Conservation (phyloP, 2,329 filamentous ascomycete genomes). For the Exophiala lecanii-corni region DNA sequence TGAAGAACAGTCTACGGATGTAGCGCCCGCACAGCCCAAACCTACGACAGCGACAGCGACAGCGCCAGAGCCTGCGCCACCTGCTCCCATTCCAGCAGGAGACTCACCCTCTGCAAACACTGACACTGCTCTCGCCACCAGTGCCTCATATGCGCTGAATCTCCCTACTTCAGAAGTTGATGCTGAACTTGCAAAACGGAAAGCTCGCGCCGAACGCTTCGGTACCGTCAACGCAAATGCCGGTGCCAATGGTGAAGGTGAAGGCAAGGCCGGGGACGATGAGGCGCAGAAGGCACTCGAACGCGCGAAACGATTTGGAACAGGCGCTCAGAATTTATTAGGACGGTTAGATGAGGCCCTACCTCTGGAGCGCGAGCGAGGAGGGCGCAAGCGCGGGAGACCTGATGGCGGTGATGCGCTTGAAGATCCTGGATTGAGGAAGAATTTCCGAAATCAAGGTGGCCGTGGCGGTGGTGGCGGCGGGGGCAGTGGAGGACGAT, state of each 20-base stretch:
- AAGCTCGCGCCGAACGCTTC: slow-evolving; percentile 47
- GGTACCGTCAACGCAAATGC: slow-evolving; percentile 32
- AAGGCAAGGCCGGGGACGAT: slow-evolving; percentile 36
- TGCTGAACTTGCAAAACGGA: slow-evolving; percentile 44
- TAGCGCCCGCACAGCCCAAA: no score
- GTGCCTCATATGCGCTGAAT: slow-evolving; percentile 36
- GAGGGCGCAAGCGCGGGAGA: slow-evolving; percentile 33
- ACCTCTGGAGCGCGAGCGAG: slow-evolving; percentile 38
- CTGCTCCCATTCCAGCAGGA: slow-evolving; percentile 1
- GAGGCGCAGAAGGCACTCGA: slow-evolving; percentile 43
- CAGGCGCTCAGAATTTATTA: slow-evolving; percentile 32
- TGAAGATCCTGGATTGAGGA: slow-evolving; percentile 38
- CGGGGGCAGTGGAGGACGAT: slow-evolving; percentile 14
- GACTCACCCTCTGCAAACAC: slow-evolving; percentile 15
- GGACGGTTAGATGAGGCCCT: slow-evolving; percentile 43
- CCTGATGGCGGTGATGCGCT: slow-evolving; percentile 33
- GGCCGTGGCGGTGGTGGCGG: slow-evolving; percentile 3
- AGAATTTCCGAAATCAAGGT: slow-evolving; percentile 26
- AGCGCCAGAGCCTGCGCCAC: background rate
- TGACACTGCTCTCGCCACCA: slow-evolving; percentile 17
- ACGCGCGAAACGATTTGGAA: slow-evolving; percentile 43
- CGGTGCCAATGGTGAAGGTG: slow-evolving; percentile 28
- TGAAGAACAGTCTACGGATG: slow-evolving; percentile 1
- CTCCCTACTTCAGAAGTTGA: slow-evolving; percentile 42
- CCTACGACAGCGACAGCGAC: slow-evolving; percentile 12